A percentile compares a stretch with the other conserved stretches of the same genome.
These are phyloP conservation scores for Amanita exitialis DNA, from an alignment of 768 basidiomycete genomes.

Conservation along the genomic window DNA sequence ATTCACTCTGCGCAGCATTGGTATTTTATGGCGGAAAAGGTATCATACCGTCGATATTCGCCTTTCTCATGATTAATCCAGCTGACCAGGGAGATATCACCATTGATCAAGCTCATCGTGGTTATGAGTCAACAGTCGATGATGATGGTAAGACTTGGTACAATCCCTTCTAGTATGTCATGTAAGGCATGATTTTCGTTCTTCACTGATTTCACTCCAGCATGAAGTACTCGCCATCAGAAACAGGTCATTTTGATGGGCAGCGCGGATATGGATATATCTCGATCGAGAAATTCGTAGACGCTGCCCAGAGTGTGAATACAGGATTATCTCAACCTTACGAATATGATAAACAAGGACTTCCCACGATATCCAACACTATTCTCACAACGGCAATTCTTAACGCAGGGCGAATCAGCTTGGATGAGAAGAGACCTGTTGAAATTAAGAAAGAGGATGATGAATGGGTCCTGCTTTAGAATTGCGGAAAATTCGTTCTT, in stretches of 20 bases:
- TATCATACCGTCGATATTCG: slow-evolving; percentile 13
- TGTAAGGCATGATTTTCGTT: slow-evolving; percentile 3
- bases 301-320: slow-evolving; percentile 73
- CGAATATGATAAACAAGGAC: slow-evolving; percentile 44
- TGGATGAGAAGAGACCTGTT: slow-evolving; percentile 85
- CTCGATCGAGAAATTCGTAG: slow-evolving; percentile 84
- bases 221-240: slow-evolving; percentile 93
- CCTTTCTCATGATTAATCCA: slow-evolving; percentile 2
- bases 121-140: slow-evolving; percentile 84
- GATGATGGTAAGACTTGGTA: slow-evolving; percentile 49
- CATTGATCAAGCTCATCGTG: slow-evolving; percentile 90
- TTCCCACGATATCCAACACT: slow-evolving; percentile 87
- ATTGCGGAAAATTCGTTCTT: not conserved
- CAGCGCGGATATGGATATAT: slow-evolving; percentile 90
- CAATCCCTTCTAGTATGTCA: slow-evolving; percentile 83
- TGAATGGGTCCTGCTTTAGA: slow-evolving; percentile 42
- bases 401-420: slow-evolving; percentile 80
- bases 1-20: slow-evolving; percentile 87
- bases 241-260: slow-evolving; percentile 88
- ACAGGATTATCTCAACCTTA: slow-evolving; percentile 52
- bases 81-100: slow-evolving; percentile 70
- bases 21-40: slow-evolving; percentile 95
- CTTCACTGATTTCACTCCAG: slow-evolving; percentile 24
- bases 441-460: slow-evolving; percentile 58
- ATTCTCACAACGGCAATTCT: slow-evolving; percentile 82